A percentile compares a stretch with the other conserved stretches of the same genome.
These are phyloP conservation scores for Solanum chiquidenum DNA, from an alignment of 257 asterid genomes.

Conservation along the genomic window DNA sequence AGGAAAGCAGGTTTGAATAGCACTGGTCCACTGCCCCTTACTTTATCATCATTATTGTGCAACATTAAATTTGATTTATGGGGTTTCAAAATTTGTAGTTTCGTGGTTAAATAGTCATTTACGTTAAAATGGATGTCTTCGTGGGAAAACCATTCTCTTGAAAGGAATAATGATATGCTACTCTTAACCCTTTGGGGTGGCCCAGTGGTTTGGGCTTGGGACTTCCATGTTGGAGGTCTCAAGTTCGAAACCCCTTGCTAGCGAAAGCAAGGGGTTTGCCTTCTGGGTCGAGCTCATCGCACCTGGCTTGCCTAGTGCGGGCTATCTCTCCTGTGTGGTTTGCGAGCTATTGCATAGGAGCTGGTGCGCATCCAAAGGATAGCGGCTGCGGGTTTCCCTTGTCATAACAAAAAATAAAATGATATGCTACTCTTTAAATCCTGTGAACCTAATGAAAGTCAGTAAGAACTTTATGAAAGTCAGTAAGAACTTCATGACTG, in stretches of 20 bases:
- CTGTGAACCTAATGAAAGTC: neutral
- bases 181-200: neutral
- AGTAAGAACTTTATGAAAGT: neutral
- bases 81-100: neutral
- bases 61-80: neutral
- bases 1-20: conserved; percentile 54
- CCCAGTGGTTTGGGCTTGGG: too few species aligned
- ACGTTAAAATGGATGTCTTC: neutral
- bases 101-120: neutral
- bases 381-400: too few species aligned
- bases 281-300: too few species aligned
- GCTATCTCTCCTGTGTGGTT: too few species aligned
- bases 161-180: neutral
- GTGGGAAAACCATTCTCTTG: neutral
- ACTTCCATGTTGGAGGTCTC: too few species aligned
- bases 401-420: too few species aligned
- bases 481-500: neutral
- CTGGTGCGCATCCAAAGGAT: too few species aligned
- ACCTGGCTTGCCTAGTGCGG: too few species aligned
- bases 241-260: too few species aligned
- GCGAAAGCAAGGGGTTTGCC: too few species aligned
- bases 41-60: conserved; percentile 1
- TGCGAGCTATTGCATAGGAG: too few species aligned
- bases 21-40: neutral
- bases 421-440: neutral